Evolutionary conservation across 371 early-diverging fungal species (phyloP).

Genomic region (Neoconidiobolus thromboides): DNA sequence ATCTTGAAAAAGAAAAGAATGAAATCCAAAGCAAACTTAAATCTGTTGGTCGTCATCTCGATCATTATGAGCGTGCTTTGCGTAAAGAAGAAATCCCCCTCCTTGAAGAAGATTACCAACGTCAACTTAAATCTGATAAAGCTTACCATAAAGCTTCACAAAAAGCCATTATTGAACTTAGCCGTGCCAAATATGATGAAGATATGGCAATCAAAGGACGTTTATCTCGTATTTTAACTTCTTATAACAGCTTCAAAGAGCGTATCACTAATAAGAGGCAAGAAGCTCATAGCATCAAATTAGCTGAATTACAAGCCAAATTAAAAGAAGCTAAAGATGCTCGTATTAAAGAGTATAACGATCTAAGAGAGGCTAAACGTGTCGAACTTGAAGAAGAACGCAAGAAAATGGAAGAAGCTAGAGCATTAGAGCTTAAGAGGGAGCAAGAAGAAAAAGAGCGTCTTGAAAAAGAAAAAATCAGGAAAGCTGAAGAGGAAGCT

Average conservation of each 20-base stretch:
- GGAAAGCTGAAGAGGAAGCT: constrained; percentile 11
- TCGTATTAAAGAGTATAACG: constrained; percentile 31
- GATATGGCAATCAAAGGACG: constrained; percentile 57
- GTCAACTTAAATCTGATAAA: constrained; percentile 67
- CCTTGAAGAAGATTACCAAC: constrained; percentile 74
- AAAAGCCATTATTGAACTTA: constrained; percentile 39
- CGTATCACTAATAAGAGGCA: constrained; percentile 31
- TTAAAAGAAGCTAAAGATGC: constrained; percentile 53
- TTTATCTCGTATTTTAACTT: constrained; percentile 53
- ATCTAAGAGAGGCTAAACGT: constrained; percentile 21
- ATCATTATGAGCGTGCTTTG: constrained; percentile 93
- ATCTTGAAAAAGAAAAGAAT: constrained; percentile 75
- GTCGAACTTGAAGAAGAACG: constrained; percentile 25
- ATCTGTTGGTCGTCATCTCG: constrained; percentile 55
- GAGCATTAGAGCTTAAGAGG: constrained; percentile 12
- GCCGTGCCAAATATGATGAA: constrained; percentile 44
- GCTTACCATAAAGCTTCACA: constrained; percentile 56
- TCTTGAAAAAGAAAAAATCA: constrained; percentile 14
- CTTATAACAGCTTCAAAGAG: constrained; percentile 44
- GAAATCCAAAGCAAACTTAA: constrained; percentile 56
- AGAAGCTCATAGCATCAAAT: constrained; percentile 27
- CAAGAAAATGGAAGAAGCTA: constrained; percentile 19
- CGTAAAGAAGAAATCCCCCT: constrained; percentile 86
- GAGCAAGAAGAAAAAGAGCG: constrained; percentile 16
- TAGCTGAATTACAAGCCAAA: constrained; percentile 24